Evolutionary conservation across 2,329 filamentous ascomycete genomes (phyloP), one percentile per base, ranked within the genome.

Genomic region (Epichloe uncinata): DNA sequence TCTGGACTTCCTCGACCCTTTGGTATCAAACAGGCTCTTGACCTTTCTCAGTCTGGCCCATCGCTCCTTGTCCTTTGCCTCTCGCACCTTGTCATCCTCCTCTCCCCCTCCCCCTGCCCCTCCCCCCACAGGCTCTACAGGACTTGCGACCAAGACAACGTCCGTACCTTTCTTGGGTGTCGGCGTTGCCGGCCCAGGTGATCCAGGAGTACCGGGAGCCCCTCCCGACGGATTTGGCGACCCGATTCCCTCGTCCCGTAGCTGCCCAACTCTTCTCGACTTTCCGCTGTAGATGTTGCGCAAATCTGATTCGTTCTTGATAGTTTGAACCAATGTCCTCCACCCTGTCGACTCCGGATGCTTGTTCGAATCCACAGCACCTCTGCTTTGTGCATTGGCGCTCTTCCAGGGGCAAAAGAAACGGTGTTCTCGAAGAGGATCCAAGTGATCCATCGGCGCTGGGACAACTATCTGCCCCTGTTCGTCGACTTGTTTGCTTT

Each of bases 371-470:
- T 62, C 49, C 53, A 65, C 43, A 60, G 63, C 54, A 48, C 58
- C 50, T 50, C 61, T 53, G 61, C 69, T 79, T 61, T 90, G 85
- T 1, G 79, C 74, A 11, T 68, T 59, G 3, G 78, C 66, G 56
- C 81, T 87, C 52, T 83, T 75, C 87, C 87, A 93, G 1, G 87
- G 87, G 57, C 87, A 93, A 60, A 90, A 93, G 60, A 87, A 85
- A 53, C 87, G 79, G 64, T 93, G 87, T 63, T 90, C 84, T 5
- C 75, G 74, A 2, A 83, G 67, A 4, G 81, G 79, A 59, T 91
- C 82, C 1, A 93, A 73, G 50, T 78, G 72, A 56, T 79, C 76
- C 73, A 85, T 82, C 1, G 77, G 75, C 3, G 81, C 77, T 1
- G 77, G 74, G 4, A 77, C 72, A 11, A 82, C 65, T 9, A 81